Conservation (phyloP, 2,329 filamentous ascomycete species). For the Aspergillus sp. region DNA sequence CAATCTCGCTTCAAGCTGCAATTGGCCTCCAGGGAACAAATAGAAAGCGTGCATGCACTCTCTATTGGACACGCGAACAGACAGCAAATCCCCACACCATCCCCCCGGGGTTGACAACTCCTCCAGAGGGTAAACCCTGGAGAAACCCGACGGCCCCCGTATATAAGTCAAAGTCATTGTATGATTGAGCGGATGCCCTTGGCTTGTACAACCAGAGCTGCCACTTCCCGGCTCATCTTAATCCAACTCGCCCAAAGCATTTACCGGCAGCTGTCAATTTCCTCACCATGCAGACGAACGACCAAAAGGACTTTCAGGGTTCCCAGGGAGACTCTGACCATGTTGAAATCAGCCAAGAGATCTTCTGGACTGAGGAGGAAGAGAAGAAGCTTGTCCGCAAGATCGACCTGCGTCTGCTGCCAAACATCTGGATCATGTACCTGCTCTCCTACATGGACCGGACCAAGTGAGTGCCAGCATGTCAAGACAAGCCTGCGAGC, state of each 20-base stretch:
- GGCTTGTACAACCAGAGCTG: neutral
- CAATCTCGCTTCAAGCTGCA: too few relatives aligned
- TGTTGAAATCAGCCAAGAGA: neutral
- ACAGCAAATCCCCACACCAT: too few relatives aligned
- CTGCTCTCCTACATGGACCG: conserved; percentile 4
- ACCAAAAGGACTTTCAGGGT: neutral
- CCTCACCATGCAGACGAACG: neutral
- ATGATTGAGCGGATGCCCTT: too few relatives aligned
- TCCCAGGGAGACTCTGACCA: neutral
- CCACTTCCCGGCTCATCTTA: neutral
- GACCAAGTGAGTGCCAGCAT: neutral
- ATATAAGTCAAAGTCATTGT: too few relatives aligned
- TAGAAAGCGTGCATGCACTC: too few relatives aligned
- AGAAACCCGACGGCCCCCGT: too few relatives aligned
- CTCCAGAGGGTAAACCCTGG: too few relatives aligned
- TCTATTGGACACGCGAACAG: too few relatives aligned
- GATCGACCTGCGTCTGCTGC: conserved; percentile 1
- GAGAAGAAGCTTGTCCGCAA: conserved; percentile 2
- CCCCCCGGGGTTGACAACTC: too few relatives aligned
- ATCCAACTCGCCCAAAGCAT: neutral
- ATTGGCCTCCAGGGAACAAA: too few relatives aligned
- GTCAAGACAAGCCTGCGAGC: too few relatives aligned
- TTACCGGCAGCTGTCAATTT: too few relatives aligned
- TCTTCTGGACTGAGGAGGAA: conserved; percentile 4
- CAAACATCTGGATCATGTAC: conserved; percentile 5